Percentiles rank a stretch among this genome's conserved stretches.
phyloP scores from a whole-genome alignment of 2,329 filamentous ascomycete species.

The Acephala macrosclerotiorum region DNA sequence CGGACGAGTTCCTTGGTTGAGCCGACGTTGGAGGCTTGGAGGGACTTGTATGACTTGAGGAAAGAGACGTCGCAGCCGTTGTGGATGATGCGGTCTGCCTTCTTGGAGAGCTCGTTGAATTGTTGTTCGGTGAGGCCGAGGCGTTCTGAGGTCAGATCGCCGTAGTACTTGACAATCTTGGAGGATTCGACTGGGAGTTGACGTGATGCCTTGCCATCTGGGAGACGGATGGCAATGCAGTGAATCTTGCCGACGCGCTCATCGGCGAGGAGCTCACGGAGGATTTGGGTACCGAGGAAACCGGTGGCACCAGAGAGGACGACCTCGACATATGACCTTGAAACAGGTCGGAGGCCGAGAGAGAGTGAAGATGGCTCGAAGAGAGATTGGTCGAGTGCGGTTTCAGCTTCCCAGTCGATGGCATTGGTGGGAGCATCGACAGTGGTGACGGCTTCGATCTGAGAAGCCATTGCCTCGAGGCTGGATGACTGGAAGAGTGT shows the following conservation, averaged over 20 bases:
- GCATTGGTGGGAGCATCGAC: conserved; percentile 18
- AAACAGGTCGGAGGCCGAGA: conserved; percentile 12
- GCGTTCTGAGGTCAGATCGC: conserved; percentile 46
- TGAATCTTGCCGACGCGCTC: conserved; percentile 47
- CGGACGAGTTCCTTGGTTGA: conserved; percentile 46
- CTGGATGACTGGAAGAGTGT: conserved; percentile 32
- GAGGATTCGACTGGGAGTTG: conserved; percentile 14
- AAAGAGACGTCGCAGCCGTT: conserved; percentile 52
- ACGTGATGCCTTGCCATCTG: conserved; percentile 13
- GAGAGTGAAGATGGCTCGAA: conserved; percentile 3
- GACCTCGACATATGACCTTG: conserved; percentile 17
- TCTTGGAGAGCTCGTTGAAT: conserved; percentile 39
- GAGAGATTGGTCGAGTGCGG: conserved; percentile 46
- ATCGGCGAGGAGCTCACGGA: conserved; percentile 47
- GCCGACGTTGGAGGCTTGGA: conserved; percentile 46
- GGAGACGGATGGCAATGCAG: conserved; percentile 51
- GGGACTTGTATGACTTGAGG: conserved; percentile 47
- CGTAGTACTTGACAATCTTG: conserved; percentile 44
- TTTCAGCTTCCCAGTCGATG: conserved; percentile 26
- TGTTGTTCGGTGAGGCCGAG: conserved; percentile 49
- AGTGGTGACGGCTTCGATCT: conserved; percentile 32
- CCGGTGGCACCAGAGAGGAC: conserved; percentile 51
- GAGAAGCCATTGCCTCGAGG: conserved; percentile 21
- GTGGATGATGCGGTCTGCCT: conserved; percentile 60
- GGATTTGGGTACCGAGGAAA: conserved; percentile 50